Percentiles rank a stretch among this genome's conserved stretches.
These are phyloP conservation scores for Hortaea werneckii DNA, from an alignment of 2,329 filamentous ascomycete species.

Conservation along the genomic window DNA sequence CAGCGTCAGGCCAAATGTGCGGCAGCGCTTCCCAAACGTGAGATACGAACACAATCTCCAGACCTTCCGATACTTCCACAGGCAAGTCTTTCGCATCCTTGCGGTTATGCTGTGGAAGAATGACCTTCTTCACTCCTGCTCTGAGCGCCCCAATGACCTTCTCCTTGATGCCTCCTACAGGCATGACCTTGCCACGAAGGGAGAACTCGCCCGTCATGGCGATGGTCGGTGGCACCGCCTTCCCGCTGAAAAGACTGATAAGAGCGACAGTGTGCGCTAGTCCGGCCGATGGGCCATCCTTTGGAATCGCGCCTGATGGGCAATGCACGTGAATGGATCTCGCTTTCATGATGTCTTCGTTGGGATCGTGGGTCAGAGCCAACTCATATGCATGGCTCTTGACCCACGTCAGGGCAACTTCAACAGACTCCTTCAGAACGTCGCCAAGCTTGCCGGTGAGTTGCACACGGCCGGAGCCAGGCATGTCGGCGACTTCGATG, in stretches of 20 bases:
- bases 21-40: constrained; percentile 93
- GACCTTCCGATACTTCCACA: constrained; percentile 72
- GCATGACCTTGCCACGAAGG: constrained; percentile 79
- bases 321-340: constrained; percentile 94
- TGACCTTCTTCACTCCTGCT: constrained; percentile 87
- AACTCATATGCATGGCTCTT: constrained; percentile 91
- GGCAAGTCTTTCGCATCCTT: constrained; percentile 91
- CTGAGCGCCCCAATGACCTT: constrained; percentile 90
- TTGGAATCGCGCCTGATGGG: constrained; percentile 86
- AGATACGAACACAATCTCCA: constrained; percentile 81
- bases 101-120: constrained; percentile 77
- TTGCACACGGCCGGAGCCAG: constrained; percentile 81
- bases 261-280: constrained; percentile 90
- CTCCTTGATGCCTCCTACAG: constrained; percentile 96
- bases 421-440: constrained; percentile 92
- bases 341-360: constrained; percentile 90
- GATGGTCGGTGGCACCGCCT: constrained; percentile 77
- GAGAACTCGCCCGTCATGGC: constrained; percentile 84
- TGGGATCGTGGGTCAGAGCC: constrained; percentile 67
- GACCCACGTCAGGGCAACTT: constrained; percentile 93
- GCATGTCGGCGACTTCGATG: constrained; percentile 97
- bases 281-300: constrained; percentile 75
- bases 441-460: constrained; percentile 93
- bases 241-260: constrained; percentile 78
- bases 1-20: constrained; percentile 80